These are phyloP conservation scores for Aschersonia sp. DNA, from an alignment of 2,329 filamentous ascomycete species.

Conservation along the genomic window DNA sequence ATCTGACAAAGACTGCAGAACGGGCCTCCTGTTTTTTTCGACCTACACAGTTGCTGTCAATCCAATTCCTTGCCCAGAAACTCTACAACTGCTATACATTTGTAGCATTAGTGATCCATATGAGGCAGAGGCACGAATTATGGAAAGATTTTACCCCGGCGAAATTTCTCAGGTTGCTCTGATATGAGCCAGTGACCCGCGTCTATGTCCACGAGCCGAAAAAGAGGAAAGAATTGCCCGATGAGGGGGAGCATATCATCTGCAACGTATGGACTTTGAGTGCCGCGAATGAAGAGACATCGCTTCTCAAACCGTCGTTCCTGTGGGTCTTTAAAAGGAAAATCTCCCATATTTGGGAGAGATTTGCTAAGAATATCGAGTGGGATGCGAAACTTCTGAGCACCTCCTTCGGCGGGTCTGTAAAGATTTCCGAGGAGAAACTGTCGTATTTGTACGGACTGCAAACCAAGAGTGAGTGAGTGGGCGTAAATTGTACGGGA, in stretches of 20 bases:
- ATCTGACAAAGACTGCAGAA: too few species aligned
- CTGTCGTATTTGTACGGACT: conserved; percentile 63
- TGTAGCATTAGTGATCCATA: not conserved
- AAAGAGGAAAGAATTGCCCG: conserved; percentile 69
- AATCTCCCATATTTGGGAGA: conserved; percentile 69
- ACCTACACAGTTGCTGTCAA: not conserved
- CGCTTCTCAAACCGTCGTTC: conserved; percentile 57
- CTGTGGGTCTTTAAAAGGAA: conserved; percentile 69
- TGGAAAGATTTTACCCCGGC: conserved; percentile 36
- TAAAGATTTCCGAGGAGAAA: conserved; percentile 82
- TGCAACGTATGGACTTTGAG: conserved; percentile 61
- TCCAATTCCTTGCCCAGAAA: conserved; percentile 1
- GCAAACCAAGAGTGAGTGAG: not conserved
- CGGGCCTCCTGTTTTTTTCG: too few species aligned
- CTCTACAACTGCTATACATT: conserved; percentile 1
- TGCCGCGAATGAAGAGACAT: conserved; percentile 69
- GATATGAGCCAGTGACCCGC: conserved; percentile 80
- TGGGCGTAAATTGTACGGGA: not conserved
- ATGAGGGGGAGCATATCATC: conserved; percentile 70
- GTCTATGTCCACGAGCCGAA: conserved; percentile 59
- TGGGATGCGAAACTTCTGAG: conserved; percentile 66
- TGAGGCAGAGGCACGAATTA: not conserved
- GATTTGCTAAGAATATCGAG: conserved; percentile 52
- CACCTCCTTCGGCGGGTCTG: conserved; percentile 32
- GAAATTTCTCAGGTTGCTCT: conserved; percentile 72